Evolutionary conservation across 768 basidiomycete genomes (phyloP).

Genomic region (Rhizopogon vinicolor): DNA sequence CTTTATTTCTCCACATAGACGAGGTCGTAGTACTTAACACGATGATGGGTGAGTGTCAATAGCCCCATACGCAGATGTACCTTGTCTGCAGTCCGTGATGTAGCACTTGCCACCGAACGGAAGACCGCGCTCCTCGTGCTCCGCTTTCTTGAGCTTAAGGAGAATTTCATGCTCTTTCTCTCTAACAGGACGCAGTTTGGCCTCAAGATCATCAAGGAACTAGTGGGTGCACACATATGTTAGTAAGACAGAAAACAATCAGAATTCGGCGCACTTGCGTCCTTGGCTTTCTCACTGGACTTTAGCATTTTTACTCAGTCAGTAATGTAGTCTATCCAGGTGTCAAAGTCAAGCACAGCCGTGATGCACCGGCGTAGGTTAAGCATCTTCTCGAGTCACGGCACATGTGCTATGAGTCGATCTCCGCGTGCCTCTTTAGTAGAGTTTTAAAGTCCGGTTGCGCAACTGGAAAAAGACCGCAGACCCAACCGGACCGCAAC

Average conservation of each 20-base stretch:
- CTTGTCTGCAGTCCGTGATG: constrained; percentile 81
- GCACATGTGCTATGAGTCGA: constrained; percentile 64
- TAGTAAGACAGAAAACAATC: neutral
- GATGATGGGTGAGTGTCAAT: too few relatives aligned
- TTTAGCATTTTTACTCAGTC: constrained; percentile 48
- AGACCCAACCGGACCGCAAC: too few relatives aligned
- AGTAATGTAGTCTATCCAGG: constrained; percentile 81
- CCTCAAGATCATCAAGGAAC: constrained; percentile 77
- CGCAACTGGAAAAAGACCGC: too few relatives aligned
- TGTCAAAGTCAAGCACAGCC: constrained; percentile 63
- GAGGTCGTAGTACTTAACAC: too few relatives aligned
- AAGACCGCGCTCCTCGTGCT: constrained; percentile 53
- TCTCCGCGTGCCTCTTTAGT: constrained; percentile 63
- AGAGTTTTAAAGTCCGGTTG: too few relatives aligned
- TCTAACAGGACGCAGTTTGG: constrained; percentile 69
- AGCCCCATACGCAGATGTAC: constrained; percentile 25
- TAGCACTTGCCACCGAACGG: constrained; percentile 72
- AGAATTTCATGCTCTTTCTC: constrained; percentile 65
- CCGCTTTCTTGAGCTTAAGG: constrained; percentile 70
- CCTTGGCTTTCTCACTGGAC: constrained; percentile 36
- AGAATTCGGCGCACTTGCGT: neutral
- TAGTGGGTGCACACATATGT: constrained; percentile 17
- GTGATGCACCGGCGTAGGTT: constrained; percentile 69
- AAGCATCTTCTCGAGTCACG: constrained; percentile 62
- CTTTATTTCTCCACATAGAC: constrained; percentile 30